Evolutionary conservation across 2,329 filamentous ascomycete genomes (phyloP).

Genomic region (Trichoderma sp.): DNA sequence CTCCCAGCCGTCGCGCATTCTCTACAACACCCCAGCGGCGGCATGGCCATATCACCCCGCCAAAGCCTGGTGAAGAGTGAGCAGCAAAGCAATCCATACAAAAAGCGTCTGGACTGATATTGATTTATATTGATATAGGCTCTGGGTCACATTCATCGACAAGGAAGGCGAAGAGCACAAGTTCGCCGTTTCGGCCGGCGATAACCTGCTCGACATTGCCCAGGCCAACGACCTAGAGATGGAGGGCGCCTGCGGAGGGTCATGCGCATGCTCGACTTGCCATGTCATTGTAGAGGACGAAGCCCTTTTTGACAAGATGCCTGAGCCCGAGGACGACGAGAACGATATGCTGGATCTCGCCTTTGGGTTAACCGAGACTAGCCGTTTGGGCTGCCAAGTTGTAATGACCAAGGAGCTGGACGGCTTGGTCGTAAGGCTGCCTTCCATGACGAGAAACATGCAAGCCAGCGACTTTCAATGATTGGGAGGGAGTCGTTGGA

Average conservation of each 20-base stretch:
- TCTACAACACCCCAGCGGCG: constrained; percentile 56
- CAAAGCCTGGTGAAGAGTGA: constrained; percentile 90
- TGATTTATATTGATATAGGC: constrained; percentile 45
- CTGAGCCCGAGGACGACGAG: constrained; percentile 74
- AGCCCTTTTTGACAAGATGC: constrained; percentile 72
- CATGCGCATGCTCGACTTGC: constrained; percentile 89
- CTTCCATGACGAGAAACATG: constrained; percentile 91
- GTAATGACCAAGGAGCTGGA: constrained; percentile 87
- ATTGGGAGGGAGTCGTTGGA: not conserved
- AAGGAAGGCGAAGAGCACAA: constrained; percentile 77
- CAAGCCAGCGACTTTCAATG: constrained; percentile 85
- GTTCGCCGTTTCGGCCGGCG: constrained; percentile 77
- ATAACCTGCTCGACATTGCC: constrained; percentile 93
- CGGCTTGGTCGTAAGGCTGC: constrained; percentile 78
- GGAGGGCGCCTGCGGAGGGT: constrained; percentile 96
- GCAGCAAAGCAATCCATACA: constrained; percentile 29
- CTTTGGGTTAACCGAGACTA: constrained; percentile 85
- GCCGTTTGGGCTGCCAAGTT: constrained; percentile 82
- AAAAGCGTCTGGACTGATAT: not conserved
- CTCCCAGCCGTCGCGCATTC: constrained; percentile 51
- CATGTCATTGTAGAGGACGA: constrained; percentile 80
- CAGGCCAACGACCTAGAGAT: constrained; percentile 95
- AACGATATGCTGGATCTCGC: constrained; percentile 91
- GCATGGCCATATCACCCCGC: constrained; percentile 80
- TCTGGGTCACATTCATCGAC: constrained; percentile 88